Conservation (phyloP, 2,329 filamentous ascomycete species). For the Piedraia hortae region DNA sequence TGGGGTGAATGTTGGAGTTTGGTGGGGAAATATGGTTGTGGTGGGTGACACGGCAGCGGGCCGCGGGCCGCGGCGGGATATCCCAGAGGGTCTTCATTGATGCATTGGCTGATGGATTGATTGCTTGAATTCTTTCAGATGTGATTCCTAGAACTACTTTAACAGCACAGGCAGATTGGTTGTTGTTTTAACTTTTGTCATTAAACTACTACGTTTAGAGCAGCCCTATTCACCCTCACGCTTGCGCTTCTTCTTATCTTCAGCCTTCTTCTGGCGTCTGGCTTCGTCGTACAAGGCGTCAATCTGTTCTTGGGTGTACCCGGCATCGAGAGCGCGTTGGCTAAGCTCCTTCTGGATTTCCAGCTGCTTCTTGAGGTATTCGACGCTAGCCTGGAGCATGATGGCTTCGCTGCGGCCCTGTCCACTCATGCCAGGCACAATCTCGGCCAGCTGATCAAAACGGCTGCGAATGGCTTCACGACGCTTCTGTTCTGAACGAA, state of each 20-base stretch:
- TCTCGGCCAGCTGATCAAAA: constrained; percentile 52
- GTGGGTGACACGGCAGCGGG: too few relatives aligned
- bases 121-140: too few relatives aligned
- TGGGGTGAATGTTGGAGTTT: too few relatives aligned
- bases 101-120: too few relatives aligned
- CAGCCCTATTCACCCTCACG: background rate
- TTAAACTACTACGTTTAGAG: too few relatives aligned
- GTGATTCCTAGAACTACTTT: too few relatives aligned
- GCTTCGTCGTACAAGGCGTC: constrained; percentile 5
- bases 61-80: too few relatives aligned
- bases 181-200: too few relatives aligned
- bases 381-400: constrained; percentile 34
- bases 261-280: background rate
- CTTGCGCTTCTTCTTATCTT: background rate
- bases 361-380: constrained; percentile 17
- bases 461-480: constrained; percentile 53
- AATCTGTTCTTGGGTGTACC: constrained; percentile 6
- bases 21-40: too few relatives aligned
- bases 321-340: constrained; percentile 11
- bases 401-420: constrained; percentile 64
- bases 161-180: too few relatives aligned
- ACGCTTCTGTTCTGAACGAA: constrained; percentile 38
- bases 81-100: too few relatives aligned
- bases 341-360: constrained; percentile 13
- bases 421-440: constrained; percentile 59